Base-by-base conservation (phyloP, 805 yeast genomes). In the Metschnikowia dekortorum region DNA sequence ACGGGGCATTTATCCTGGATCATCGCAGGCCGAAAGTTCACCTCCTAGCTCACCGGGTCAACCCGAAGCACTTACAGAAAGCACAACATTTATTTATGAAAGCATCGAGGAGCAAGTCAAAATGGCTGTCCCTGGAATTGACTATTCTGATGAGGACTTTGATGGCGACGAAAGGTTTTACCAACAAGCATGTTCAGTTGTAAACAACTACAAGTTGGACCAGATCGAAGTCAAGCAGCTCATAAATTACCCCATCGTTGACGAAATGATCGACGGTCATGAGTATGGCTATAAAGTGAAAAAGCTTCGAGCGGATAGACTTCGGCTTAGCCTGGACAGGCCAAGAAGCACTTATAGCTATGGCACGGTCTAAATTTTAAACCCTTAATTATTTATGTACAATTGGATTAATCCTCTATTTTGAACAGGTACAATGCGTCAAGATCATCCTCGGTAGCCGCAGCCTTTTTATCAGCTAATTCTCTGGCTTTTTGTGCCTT, bases 241-340 rank as follows among this genome's bases (percentile, higher is more conserved):
- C 45, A 56, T 73, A 31, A 71, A 74, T 50, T 74, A 73, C 50
- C 78, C 78, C 2, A 70, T 73, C 8, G 76, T 72, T n/a, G 78
- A 73, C 44, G 76, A 74, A 46, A 43, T 56, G 37, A 60, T 73
- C 11, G 65, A 59, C 26, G 70, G 76, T 7, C 78, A 73, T 57
- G 63, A 58, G 39, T 73, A 64, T 57, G 77, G 78, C 11, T 72
- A 65, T 56, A 72, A 70, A 50, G 77, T 74, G 13, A 64, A 67
- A 43, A 70, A 68, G 54, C 58, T 73, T 44, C 54, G 78, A 38
- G 64, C 58, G 18, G 61, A 63, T 34, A 39, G 70, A 32, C 46
- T 53, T 37, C 54, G 53, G 31, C 51, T 44, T 8, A 35, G 18
- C 11, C 39, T 33, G 29, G 36, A 28, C 39, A n/a, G 39, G 11